Base-by-base conservation (phyloP, 768 basidiomycete genomes). In the Daedalea quercina region DNA sequence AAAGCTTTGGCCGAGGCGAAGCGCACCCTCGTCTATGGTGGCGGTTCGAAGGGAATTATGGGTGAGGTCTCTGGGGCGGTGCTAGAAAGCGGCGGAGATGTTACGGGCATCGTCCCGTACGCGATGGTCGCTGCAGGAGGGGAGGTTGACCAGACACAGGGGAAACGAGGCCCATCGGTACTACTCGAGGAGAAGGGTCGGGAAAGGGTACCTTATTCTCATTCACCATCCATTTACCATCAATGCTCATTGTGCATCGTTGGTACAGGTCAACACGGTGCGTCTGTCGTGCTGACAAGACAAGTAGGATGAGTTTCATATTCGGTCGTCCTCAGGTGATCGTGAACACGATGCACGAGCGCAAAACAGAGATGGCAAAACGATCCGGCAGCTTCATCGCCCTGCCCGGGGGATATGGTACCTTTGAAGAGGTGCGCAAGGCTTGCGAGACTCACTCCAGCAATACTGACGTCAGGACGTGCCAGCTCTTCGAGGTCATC, bases 331-430 rank as follows among this genome's bases (percentile, higher is more conserved):
- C 31, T 23, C 47, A 87, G 81, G 73, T 91, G 50, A 66, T 92
- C 7, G 89, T 91, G 1, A 72, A 80, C 54, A 86, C 86, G 0
- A 93, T 92, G 88, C 89, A 90, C 57, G 84, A 94, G 60, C 82
- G 94, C 13, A 97, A 97, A 64, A 76, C 87, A 9, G 83, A 88
- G 65, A 96, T 98, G 94, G 93, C 94, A 0, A 79, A 79, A 57
- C 74, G 87, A 9, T 81, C 80, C 0, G 76, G 78, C 17, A 94
- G 84, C 0, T 99, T 99, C 61, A 72, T 97, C 44, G 90, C 84
- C 11, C 72, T 99, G 19, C 94, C 95, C 1, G 95, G 95, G 19
- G 95, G 95, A 0, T 96, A 83, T 63, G 95, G 95, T 9, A 97
- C 94, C 0, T 90, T 92, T 57, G 96, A 99, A 70, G 95, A 97